Base-by-base conservation (phyloP, 768 basidiomycete species). In the Ephemerocybe angulata region DNA sequence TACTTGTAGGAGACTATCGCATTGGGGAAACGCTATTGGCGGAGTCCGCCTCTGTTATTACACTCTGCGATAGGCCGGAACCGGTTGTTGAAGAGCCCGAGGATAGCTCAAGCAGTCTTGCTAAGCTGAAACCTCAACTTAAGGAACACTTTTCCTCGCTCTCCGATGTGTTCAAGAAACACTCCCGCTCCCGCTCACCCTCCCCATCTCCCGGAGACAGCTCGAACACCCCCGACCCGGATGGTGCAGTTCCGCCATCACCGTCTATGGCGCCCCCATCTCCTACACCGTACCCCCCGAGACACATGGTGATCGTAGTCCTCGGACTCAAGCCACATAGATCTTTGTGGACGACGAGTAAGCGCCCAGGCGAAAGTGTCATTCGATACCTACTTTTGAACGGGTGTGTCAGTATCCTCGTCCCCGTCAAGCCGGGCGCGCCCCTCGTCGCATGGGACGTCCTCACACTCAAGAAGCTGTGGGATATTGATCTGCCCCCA, bases 361-460 rank as follows among this genome's bases (percentile, higher is more conserved):
- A 78, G 19, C 73, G 85, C 0, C 84, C 84, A 1, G 72, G 72
- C 27, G 83, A 86, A 68, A 84, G 82, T 59, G 82, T 86, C 12
- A 76, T 86, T 17, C 76, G 81, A 53, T 86, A 86, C 62, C 69
- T 80, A 53, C 70, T 86, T 21, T 72, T 85, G 38, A 83, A 83
- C 64, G 83, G 83, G 5, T 83, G 81, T 62, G 82, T 84, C 1
- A 76, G 81, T 4, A 65, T 86, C 33, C 80, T 85, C 7, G 67
- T 85, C 1, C 84, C 84, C 5, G 83, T 77, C 40, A 82, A 80
- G 65, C 58, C 75, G 8, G 84, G 84, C 27, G 79, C 80, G 35
- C 85, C 84, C n/a, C 73, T 87, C 33, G 60, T 84, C 24, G 81
- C 82, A 8, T 87, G 85, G 85, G 83, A 85, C 63, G 70, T 74